phyloP scores from a whole-genome alignment of 306 rosid genomes.

The Hylodesmum podocarpum region DNA sequence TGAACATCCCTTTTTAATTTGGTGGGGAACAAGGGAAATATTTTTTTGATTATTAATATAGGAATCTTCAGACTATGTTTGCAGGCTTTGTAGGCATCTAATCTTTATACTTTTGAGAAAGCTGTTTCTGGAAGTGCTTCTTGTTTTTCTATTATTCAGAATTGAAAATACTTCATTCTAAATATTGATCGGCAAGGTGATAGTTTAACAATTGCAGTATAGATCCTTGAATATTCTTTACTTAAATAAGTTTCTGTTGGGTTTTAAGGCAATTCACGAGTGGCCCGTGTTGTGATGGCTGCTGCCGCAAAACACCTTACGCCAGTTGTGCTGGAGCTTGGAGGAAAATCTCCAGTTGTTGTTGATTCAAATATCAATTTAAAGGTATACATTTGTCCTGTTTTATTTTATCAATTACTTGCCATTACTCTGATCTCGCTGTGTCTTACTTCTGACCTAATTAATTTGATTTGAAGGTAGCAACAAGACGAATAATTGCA shows the following conservation, averaged over 20 bases:
- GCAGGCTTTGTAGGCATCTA: neutral
- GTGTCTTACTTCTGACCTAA: constrained; percentile 21
- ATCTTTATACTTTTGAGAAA: neutral
- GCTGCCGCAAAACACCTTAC: constrained; percentile 99
- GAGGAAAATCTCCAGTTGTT: constrained; percentile 91
- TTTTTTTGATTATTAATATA: neutral
- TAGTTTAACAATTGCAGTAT: neutral
- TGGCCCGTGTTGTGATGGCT: constrained; percentile 88
- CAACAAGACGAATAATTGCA: constrained; percentile 74
- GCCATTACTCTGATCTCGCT: neutral
- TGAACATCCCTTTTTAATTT: neutral
- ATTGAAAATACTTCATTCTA: neutral
- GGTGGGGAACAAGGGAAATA: neutral
- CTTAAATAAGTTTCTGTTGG: neutral
- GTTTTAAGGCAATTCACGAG: constrained; percentile 70
- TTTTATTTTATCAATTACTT: neutral
- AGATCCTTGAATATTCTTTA: neutral
- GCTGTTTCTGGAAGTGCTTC: neutral
- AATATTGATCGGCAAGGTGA: neutral
- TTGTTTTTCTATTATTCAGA: neutral
- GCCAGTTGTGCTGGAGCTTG: constrained; percentile 95
- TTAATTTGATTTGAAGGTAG: constrained; percentile 54
- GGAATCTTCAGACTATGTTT: neutral
- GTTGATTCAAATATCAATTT: constrained; percentile 79
- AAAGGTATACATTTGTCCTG: constrained; percentile 41